Percentiles rank a stretch among this genome's conserved stretches.
phyloP scores from a whole-genome alignment of 495 filamentous ascomycete species.

The Hypoxylon perforatum region DNA sequence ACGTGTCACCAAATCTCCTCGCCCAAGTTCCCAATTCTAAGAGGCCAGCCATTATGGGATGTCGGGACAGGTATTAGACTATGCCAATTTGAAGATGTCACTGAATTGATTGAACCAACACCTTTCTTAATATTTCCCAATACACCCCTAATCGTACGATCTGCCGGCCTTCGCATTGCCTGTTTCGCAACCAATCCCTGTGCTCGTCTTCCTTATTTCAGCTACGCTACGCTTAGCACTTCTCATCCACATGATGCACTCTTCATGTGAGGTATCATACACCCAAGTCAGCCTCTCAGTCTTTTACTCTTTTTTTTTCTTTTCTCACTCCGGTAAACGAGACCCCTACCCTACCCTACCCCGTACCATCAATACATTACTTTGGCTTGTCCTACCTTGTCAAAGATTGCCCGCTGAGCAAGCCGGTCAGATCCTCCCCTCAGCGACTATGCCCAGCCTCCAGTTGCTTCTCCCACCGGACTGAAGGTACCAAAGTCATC shows the following conservation, averaged over 20 bases:
- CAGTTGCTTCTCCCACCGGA: conserved; percentile 30
- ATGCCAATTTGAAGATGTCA: conserved; percentile 19
- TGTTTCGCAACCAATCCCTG: conserved; percentile 16
- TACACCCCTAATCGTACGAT: conserved; percentile 33
- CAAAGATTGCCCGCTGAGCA: not conserved
- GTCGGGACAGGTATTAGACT: conserved; percentile 22
- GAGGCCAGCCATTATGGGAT: conserved; percentile 28
- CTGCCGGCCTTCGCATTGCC: conserved; percentile 15
- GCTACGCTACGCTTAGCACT: conserved; percentile 12
- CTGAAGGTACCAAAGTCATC: conserved; percentile 20
- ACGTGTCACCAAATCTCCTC: conserved; percentile 29
- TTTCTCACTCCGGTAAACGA: conserved; percentile 14
- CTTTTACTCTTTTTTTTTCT: too few species aligned
- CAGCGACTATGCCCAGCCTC: not conserved
- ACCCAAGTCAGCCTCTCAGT: conserved; percentile 22
- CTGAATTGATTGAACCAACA: conserved; percentile 16
- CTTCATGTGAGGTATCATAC: conserved; percentile 37
- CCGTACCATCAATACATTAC: not conserved
- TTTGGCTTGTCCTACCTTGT: conserved; percentile 19
- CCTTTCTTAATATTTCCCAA: not conserved
- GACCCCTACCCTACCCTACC: conserved; percentile 21
- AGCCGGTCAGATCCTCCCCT: not conserved
- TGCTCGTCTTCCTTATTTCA: conserved; percentile 20
- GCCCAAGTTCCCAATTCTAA: too few species aligned
- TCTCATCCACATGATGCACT: conserved; percentile 37